Conservation (phyloP, 2,329 filamentous ascomycete genomes). For the Nigrospora oryzae region DNA sequence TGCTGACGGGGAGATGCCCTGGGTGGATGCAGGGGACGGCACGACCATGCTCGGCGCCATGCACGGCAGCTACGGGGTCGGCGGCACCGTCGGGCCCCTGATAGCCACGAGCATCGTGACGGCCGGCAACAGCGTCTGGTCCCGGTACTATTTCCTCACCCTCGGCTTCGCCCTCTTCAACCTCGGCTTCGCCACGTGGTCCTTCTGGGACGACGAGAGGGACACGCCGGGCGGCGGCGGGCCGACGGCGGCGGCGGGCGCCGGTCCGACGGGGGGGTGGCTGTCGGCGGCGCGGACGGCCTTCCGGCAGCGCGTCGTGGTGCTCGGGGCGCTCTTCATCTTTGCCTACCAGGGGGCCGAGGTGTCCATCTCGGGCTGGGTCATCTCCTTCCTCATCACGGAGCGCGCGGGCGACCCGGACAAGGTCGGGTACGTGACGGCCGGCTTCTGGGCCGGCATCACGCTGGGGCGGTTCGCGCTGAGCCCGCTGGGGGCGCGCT, state of each 20-base stretch:
- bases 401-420: slow-evolving; percentile 61
- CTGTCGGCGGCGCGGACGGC: slow-evolving; percentile 36
- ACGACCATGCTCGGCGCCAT: slow-evolving; percentile 51
- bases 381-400: slow-evolving; percentile 75
- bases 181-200: slow-evolving; percentile 51
- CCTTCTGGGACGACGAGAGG: slow-evolving; percentile 62
- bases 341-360: slow-evolving; percentile 83
- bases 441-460: slow-evolving; percentile 65
- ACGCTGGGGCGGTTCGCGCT: slow-evolving; percentile 68
- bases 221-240: slow-evolving; percentile 30
- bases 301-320: slow-evolving; percentile 47
- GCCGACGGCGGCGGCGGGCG: background rate
- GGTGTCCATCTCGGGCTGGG: slow-evolving; percentile 78
- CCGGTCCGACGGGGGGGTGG: slow-evolving; percentile 10
- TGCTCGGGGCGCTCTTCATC: slow-evolving; percentile 73
- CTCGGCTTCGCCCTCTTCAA: slow-evolving; percentile 50
- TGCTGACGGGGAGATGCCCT: background rate
- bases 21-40: slow-evolving; percentile 25
- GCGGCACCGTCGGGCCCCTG: slow-evolving; percentile 59
- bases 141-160: slow-evolving; percentile 62
- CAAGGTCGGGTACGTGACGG: slow-evolving; percentile 71
- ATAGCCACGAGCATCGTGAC: slow-evolving; percentile 68
- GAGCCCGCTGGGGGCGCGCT: slow-evolving; percentile 52
- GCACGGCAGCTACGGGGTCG: slow-evolving; percentile 61
- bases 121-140: slow-evolving; percentile 50